These are phyloP conservation scores for Hibiscus trionum DNA, from an alignment of 345 rosid species.

Conservation along the genomic window DNA sequence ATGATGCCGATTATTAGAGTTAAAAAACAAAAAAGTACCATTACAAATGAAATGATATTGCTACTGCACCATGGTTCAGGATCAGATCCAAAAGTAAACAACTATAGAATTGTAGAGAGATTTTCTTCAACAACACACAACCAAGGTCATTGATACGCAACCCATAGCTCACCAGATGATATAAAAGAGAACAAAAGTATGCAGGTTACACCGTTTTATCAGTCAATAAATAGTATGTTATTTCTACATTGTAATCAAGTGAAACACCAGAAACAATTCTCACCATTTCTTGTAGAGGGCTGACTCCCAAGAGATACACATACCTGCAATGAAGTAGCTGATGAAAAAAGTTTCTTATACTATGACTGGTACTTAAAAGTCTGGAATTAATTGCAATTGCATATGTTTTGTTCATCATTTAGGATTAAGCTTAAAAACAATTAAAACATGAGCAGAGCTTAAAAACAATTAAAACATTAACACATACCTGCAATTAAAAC, in stretches of 20 bases:
- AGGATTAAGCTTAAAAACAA: conserved; percentile 12
- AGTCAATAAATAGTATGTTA: neutral
- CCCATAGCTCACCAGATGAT: neutral
- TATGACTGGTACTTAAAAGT: neutral
- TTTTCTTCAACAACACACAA: neutral
- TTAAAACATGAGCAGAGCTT: conserved; percentile 26
- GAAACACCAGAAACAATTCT: conserved; percentile 17
- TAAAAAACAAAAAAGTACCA: neutral
- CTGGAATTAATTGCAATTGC: neutral
- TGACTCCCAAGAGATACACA: conserved; percentile 81
- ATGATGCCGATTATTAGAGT: neutral
- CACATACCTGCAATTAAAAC: no score
- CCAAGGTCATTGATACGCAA: neutral
- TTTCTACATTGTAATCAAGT: neutral
- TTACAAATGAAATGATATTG: neutral
- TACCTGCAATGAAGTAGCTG: conserved; percentile 43
- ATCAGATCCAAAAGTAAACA: conserved; percentile 4
- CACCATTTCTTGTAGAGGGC: conserved; percentile 74
- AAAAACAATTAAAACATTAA: no score
- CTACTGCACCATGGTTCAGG: neutral
- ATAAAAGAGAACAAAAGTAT: neutral
- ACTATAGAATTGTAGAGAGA: neutral
- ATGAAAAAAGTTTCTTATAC: conserved; percentile 8
- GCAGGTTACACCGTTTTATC: neutral
- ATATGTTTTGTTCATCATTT: neutral